Conservation (phyloP, 129 eudicot genomes). For the Escallonia rubra region DNA sequence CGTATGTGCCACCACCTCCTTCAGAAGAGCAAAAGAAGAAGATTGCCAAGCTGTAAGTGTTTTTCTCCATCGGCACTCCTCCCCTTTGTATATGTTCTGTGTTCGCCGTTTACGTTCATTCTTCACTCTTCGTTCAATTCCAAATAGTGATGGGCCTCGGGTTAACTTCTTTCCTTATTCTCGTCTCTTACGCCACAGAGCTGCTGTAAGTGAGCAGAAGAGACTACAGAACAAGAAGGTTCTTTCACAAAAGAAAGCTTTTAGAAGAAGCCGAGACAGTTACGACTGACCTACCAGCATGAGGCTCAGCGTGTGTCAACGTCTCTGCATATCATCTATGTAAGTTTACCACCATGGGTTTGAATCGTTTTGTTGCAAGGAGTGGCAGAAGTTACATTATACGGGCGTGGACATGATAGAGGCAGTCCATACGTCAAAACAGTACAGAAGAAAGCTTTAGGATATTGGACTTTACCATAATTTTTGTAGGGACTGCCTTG, state of each 20-base stretch:
- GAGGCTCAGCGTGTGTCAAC: too few relatives aligned
- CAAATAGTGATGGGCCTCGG: background rate
- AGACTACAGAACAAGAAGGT: slow-evolving; percentile 69
- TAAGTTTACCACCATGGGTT: too few relatives aligned
- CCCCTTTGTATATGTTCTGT: background rate
- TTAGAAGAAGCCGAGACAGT: slow-evolving; percentile 68
- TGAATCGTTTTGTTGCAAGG: too few relatives aligned
- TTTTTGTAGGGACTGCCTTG: too few relatives aligned
- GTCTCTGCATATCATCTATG: too few relatives aligned
- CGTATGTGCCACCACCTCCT: slow-evolving; percentile 94
- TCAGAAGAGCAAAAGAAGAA: slow-evolving; percentile 74
- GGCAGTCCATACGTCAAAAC: too few relatives aligned
- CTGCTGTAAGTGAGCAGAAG: slow-evolving; percentile 66
- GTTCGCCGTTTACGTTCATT: background rate
- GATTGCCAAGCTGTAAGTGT: slow-evolving; percentile 61
- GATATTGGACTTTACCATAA: too few relatives aligned
- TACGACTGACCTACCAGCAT: slow-evolving; percentile 41
- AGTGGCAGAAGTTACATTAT: too few relatives aligned
- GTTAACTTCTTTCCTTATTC: background rate
- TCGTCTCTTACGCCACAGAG: slow-evolving; percentile 30
- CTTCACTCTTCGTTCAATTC: background rate
- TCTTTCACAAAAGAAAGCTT: slow-evolving; percentile 61
- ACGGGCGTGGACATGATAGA: too few relatives aligned
- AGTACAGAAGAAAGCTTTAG: too few relatives aligned
- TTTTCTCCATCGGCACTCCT: background rate